Conservation (phyloP, 2,329 filamentous ascomycete species). For the Gnomoniopsis smithogilvyi region DNA sequence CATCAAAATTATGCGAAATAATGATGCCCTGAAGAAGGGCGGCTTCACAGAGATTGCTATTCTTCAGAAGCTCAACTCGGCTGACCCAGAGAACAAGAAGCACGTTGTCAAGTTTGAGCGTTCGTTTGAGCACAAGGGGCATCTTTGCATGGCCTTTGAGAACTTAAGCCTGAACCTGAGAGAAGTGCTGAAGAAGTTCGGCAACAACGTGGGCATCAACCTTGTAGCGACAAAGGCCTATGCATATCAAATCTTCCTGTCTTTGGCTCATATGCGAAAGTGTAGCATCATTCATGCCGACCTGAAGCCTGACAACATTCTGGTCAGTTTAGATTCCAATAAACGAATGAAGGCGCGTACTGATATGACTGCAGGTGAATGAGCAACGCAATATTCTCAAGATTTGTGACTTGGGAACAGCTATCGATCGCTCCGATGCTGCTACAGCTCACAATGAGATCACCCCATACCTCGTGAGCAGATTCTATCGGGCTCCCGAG, state of each 20-base stretch:
- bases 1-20: slow-evolving; percentile 97
- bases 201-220: slow-evolving; percentile 90
- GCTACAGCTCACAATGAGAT: slow-evolving; percentile 73
- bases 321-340: slow-evolving; percentile 49
- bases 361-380: slow-evolving; percentile 56
- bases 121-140: slow-evolving; percentile 89
- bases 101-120: slow-evolving; percentile 87
- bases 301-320: slow-evolving; percentile 95
- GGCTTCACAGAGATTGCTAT: slow-evolving; percentile 95
- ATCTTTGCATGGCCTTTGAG: slow-evolving; percentile 96
- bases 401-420: slow-evolving; percentile 95
- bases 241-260: slow-evolving; percentile 90
- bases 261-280: slow-evolving; percentile 81
- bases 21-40: slow-evolving; percentile 87
- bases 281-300: slow-evolving; percentile 95
- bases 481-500: slow-evolving; percentile 96
- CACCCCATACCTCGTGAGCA: slow-evolving; percentile 91
- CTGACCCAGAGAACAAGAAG: slow-evolving; percentile 85
- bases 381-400: slow-evolving; percentile 82
- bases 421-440: slow-evolving; percentile 80
- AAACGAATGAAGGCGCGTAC: neutral
- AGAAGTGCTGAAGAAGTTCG: slow-evolving; percentile 93
- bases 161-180: slow-evolving; percentile 90
- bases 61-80: slow-evolving; percentile 78
- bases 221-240: slow-evolving; percentile 83